phyloP scores from a whole-genome alignment of 179 eudicot species.

The Drosera spatulata region DNA sequence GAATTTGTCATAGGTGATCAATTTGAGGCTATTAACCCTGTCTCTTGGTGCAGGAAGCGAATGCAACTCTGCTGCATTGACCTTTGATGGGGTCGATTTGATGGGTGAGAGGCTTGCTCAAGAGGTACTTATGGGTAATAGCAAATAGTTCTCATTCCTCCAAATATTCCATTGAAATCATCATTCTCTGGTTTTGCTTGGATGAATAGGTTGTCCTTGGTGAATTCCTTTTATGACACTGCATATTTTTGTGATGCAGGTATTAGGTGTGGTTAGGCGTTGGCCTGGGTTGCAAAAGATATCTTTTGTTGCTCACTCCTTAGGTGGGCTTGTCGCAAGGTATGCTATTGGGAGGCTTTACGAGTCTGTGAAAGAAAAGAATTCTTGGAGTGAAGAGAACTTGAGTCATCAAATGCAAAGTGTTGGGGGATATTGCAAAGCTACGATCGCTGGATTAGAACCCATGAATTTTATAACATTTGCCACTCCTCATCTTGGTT shows the following conservation, averaged over 20 bases:
- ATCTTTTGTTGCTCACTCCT: conserved; percentile 82
- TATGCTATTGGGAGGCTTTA: conserved; percentile 80
- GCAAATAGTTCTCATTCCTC: conserved; percentile 11
- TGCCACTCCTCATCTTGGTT: conserved; percentile 95
- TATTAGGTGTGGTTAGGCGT: conserved; percentile 43
- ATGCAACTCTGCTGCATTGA: conserved; percentile 64
- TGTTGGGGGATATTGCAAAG: conserved; percentile 18
- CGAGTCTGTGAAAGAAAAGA: conserved; percentile 18
- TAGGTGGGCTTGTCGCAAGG: conserved; percentile 93
- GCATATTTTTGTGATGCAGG: conserved; percentile 31
- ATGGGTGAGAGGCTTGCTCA: conserved; percentile 95
- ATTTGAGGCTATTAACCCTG: background rate
- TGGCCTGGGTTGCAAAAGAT: conserved; percentile 72
- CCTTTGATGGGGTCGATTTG: conserved; percentile 88
- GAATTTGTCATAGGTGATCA: too few species aligned
- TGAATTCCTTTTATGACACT: too few species aligned
- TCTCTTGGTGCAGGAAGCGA: conserved; percentile 59
- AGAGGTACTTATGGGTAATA: conserved; percentile 56
- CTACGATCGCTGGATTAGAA: conserved; percentile 69
- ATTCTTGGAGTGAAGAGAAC: conserved; percentile 18
- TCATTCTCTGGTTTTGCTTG: background rate
- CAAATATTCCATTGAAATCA: background rate
- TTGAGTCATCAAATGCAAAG: conserved; percentile 9
- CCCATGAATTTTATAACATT: conserved; percentile 82
- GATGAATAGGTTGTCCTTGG: too few species aligned